Percentiles rank a stretch among this genome's conserved stretches.
These are phyloP conservation scores for Isoetes engelmannii DNA, from an alignment of 83 land plant genomes.

Conservation along the genomic window DNA sequence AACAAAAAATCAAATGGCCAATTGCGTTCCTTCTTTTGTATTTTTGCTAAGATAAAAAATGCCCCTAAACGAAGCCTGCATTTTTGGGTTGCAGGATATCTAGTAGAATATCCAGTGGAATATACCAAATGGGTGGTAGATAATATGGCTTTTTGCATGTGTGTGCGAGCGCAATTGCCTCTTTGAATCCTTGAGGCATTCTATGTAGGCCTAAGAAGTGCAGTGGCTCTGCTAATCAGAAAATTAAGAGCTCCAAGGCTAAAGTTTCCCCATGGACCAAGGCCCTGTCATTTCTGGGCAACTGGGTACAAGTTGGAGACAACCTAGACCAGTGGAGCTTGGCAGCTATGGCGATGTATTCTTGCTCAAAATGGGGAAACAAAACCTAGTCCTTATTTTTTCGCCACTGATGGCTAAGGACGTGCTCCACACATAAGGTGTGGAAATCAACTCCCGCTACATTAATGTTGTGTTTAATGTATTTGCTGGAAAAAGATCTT, in stretches of 20 bases:
- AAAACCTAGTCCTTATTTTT: slow-evolving; percentile 34
- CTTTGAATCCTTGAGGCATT: slow-evolving; percentile 37
- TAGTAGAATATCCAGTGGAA: too few relatives aligned
- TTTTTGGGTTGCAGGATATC: too few relatives aligned
- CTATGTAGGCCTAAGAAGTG: slow-evolving; percentile 33
- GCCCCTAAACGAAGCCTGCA: too few relatives aligned
- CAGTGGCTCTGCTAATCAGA: slow-evolving; percentile 34
- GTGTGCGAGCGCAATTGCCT: too few relatives aligned
- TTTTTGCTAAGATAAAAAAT: too few relatives aligned
- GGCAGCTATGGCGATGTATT: slow-evolving; percentile 33
- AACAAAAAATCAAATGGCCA: too few relatives aligned
- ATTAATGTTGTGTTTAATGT: slow-evolving; percentile 37
- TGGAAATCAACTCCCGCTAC: slow-evolving; percentile 34
- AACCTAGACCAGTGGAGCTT: slow-evolving; percentile 40
- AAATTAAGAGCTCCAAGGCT: slow-evolving; percentile 45
- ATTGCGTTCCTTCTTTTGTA: too few relatives aligned
- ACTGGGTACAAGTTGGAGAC: slow-evolving; percentile 46
- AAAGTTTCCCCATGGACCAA: slow-evolving; percentile 38
- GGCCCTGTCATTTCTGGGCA: slow-evolving; percentile 31
- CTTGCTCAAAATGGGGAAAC: slow-evolving; percentile 35
- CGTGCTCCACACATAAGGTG: slow-evolving; percentile 40
- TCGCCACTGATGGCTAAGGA: slow-evolving; percentile 39
- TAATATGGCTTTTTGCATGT: too few relatives aligned
- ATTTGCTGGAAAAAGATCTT: slow-evolving; percentile 46
- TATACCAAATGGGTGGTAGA: too few relatives aligned